These are phyloP conservation scores for Russula emetica DNA, from an alignment of 768 basidiomycete genomes.

Conservation along the genomic window DNA sequence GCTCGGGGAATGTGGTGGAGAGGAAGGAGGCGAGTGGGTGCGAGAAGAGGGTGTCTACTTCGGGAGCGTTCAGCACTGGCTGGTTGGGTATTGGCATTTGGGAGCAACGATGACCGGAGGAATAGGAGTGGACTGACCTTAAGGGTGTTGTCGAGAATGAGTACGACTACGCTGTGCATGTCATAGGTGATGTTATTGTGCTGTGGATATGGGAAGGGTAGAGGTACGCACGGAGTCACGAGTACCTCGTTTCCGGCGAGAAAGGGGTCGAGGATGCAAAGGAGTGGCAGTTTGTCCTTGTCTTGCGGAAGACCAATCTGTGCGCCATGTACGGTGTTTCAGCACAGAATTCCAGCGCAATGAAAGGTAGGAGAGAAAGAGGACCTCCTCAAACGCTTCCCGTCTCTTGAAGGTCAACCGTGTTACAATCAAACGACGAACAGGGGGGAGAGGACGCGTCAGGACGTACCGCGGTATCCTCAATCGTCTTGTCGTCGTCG, in stretches of 20 bases:
- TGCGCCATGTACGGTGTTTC: neutral
- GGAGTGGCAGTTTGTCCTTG: slow-evolving; percentile 59
- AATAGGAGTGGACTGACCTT: slow-evolving; percentile 43
- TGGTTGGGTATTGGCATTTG: slow-evolving; percentile 31
- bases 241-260: slow-evolving; percentile 65
- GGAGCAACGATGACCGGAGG: neutral
- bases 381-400: slow-evolving; percentile 88
- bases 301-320: slow-evolving; percentile 84
- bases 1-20: slow-evolving; percentile 44
- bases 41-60: slow-evolving; percentile 80
- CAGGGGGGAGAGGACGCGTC: neutral
- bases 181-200: neutral
- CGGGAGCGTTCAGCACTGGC: slow-evolving; percentile 75
- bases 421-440: slow-evolving; percentile 8
- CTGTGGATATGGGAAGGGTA: neutral
- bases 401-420: slow-evolving; percentile 49
- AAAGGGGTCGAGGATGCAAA: slow-evolving; percentile 79
- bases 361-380: slow-evolving; percentile 3
- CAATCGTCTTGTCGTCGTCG: slow-evolving; percentile 56
- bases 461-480: slow-evolving; percentile 72
- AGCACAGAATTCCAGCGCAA: neutral
- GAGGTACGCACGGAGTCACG: slow-evolving; percentile 74
- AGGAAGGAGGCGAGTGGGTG: slow-evolving; percentile 78
- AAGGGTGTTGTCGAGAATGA: slow-evolving; percentile 75
- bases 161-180: slow-evolving; percentile 66